Evolutionary conservation across 139 green algal species (phyloP).

Genomic region (Auxenochlorella pyrenoidosa): DNA sequence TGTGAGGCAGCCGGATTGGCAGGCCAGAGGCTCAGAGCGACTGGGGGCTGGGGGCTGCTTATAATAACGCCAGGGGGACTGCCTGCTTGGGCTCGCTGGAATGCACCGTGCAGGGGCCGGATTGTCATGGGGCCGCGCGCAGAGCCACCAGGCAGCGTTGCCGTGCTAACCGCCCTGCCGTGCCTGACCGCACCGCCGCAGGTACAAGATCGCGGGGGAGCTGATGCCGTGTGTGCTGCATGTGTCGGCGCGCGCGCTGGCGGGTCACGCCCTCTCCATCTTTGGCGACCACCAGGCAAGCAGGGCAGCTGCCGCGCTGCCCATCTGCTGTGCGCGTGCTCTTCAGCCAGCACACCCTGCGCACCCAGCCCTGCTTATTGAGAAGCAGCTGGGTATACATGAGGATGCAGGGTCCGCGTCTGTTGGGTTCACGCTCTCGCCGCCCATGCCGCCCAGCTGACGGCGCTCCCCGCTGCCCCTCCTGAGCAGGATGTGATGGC

Average conservation of each 20-base stretch:
- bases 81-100: not conserved
- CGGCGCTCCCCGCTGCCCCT: too few relatives aligned
- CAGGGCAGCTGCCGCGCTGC: too few relatives aligned
- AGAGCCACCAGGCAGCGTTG: not conserved
- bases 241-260: slow-evolving; percentile 60
- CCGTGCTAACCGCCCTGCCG: not conserved
- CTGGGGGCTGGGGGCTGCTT: not conserved
- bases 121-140: too few relatives aligned
- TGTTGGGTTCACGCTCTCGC: not conserved
- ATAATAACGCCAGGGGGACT: not conserved
- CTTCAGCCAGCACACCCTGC: too few relatives aligned
- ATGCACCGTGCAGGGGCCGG: slow-evolving; percentile 58
- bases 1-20: slow-evolving; percentile 2
- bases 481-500: slow-evolving; percentile 8
- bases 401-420: too few relatives aligned
- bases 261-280: slow-evolving; percentile 65
- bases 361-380: too few relatives aligned
- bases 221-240: slow-evolving; percentile 68
- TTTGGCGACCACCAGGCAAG: slow-evolving; percentile 69
- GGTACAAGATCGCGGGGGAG: slow-evolving; percentile 70
- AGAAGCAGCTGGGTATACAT: too few relatives aligned
- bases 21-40: too few relatives aligned
- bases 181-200: not conserved
- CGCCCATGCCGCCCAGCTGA: too few relatives aligned
- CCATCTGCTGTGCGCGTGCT: too few relatives aligned